Evolutionary conservation across 164 flowering plant genomes (phyloP).

Genomic region (Magnolia changhungtana): DNA sequence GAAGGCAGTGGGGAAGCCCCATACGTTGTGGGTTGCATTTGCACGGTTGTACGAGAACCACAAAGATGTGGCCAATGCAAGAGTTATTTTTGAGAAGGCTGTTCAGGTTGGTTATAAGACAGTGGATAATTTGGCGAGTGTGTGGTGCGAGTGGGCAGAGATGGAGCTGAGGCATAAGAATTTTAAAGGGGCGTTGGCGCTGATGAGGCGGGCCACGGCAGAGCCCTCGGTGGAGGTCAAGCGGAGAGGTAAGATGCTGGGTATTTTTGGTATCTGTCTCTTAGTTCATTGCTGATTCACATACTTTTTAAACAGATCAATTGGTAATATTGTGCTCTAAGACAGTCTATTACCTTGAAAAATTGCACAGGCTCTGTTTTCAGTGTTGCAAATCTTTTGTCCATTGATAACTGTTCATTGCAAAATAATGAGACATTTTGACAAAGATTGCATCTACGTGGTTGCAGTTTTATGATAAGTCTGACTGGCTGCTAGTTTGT

Average conservation of each 20-base stretch:
- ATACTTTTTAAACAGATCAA: background rate
- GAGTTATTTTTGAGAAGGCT: conserved; percentile 93
- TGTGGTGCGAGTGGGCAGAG: conserved; percentile 98
- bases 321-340: background rate
- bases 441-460: too few species aligned
- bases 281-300: background rate
- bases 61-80: conserved; percentile 74
- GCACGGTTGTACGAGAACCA: conserved; percentile 81
- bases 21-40: conserved; percentile 92
- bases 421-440: too few species aligned
- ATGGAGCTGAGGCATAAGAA: conserved; percentile 83
- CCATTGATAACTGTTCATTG: too few species aligned
- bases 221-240: conserved; percentile 94
- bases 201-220: conserved; percentile 92
- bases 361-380: too few species aligned
- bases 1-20: conserved; percentile 98
- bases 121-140: conserved; percentile 83
- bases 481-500: too few species aligned
- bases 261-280: background rate
- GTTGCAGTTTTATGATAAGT: too few species aligned
- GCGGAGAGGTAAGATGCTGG: conserved; percentile 61
- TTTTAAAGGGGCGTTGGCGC: conserved; percentile 72
- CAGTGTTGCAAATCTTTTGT: too few species aligned
- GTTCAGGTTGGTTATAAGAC: conserved; percentile 86
- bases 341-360: background rate